Evolutionary conservation across 352 stramenopile genomes (phyloP).

Genomic region (Blastocystis sp.): DNA sequence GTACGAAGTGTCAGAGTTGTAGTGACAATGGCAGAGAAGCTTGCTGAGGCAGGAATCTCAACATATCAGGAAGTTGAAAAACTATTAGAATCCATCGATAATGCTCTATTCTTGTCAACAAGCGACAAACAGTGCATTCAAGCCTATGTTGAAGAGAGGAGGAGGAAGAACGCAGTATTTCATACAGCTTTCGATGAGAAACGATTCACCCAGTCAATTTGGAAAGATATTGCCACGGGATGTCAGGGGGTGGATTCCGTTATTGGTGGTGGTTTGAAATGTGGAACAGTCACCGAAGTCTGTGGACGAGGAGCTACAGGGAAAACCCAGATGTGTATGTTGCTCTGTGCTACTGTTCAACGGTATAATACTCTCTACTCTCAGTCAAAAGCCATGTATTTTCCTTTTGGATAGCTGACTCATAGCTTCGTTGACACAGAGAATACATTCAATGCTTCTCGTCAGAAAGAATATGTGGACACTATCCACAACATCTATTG

Average conservation of each 20-base stretch:
- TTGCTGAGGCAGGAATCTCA: neutral
- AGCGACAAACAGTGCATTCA: neutral
- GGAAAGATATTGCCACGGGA: conserved; percentile 28
- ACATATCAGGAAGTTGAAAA: neutral
- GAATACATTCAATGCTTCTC: conserved; percentile 28
- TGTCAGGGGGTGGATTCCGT: neutral
- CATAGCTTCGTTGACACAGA: conserved; percentile 23
- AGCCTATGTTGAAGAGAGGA: neutral
- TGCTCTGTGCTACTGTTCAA: conserved; percentile 23
- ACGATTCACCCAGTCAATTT: neutral
- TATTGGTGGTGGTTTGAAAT: neutral
- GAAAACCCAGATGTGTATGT: conserved; percentile 44
- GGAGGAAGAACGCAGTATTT: neutral
- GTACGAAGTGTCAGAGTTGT: neutral
- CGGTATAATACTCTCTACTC: neutral
- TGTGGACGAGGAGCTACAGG: conserved; percentile 40
- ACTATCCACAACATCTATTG: neutral
- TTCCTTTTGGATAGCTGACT: neutral
- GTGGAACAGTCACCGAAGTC: conserved; percentile 11
- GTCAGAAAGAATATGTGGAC: neutral
- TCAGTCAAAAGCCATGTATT: neutral
- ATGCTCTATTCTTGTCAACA: neutral
- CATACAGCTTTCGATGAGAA: neutral
- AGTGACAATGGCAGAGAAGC: neutral
- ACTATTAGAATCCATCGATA: neutral